Percentiles rank a stretch among this genome's conserved stretches.
phyloP scores from a whole-genome alignment of 257 asterid genomes.

The Rauvolfia tetraphylla region DNA sequence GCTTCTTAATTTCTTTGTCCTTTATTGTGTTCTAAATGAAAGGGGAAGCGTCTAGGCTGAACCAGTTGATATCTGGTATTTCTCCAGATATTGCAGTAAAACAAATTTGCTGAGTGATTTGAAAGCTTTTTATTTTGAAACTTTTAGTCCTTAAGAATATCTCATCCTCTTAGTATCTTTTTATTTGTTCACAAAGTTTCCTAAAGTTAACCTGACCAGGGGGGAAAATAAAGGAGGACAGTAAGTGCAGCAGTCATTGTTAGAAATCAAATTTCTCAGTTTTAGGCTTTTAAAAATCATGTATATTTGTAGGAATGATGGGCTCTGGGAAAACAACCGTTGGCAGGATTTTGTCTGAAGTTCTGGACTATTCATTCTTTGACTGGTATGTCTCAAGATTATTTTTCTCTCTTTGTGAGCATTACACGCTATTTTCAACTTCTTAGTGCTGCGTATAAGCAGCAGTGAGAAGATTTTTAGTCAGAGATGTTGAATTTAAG shows the following conservation, averaged over 20 bases:
- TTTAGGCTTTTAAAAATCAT: background rate
- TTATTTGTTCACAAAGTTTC: background rate
- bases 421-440: background rate
- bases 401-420: background rate
- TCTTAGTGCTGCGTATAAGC: background rate
- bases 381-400: conserved; percentile 65
- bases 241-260: background rate
- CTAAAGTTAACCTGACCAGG: background rate
- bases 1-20: too few relatives aligned
- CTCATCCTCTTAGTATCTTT: background rate
- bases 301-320: conserved; percentile 71
- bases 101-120: background rate
- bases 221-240: background rate
- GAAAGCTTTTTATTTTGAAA: background rate
- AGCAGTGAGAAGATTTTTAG: background rate
- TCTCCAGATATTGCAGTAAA: background rate
- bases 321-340: conserved; percentile 97
- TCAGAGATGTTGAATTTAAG: background rate
- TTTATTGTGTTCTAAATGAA: background rate
- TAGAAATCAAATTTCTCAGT: background rate
- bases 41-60: background rate
- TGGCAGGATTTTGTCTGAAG: conserved; percentile 73
- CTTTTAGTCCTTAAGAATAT: background rate
- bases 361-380: conserved; percentile 72
- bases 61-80: background rate